phyloP scores from a whole-genome alignment of 495 filamentous ascomycete genomes.

The Neurospora sp. region DNA sequence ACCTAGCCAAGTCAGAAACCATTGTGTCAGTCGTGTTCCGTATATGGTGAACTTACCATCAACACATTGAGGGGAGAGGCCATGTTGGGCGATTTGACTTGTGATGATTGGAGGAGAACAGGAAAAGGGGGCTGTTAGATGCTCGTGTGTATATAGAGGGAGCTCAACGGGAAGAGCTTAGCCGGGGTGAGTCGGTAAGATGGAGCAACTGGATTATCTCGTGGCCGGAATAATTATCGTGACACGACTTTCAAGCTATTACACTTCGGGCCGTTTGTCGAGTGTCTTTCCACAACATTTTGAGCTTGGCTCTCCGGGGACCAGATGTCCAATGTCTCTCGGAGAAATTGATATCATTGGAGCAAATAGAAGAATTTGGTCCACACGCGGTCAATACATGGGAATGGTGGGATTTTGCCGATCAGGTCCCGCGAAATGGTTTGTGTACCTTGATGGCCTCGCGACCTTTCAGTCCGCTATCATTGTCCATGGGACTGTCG shows the following conservation, averaged over 20 bases:
- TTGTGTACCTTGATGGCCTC: background rate
- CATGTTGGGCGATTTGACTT: background rate
- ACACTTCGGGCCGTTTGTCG: background rate
- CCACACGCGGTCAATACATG: background rate
- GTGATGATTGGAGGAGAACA: background rate
- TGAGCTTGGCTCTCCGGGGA: background rate
- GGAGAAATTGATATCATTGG: background rate
- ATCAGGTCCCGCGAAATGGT: background rate
- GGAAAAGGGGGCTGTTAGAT: background rate
- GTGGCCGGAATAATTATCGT: background rate
- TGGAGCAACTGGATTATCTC: background rate
- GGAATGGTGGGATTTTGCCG: background rate
- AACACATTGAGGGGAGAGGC: constrained; percentile 54
- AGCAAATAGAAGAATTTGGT: background rate
- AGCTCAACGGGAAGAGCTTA: background rate
- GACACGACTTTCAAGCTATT: background rate
- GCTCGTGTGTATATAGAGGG: background rate
- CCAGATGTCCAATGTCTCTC: background rate
- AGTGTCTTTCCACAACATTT: background rate
- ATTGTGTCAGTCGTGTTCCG: constrained; percentile 7
- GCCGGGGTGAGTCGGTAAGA: background rate
- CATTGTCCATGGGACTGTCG: background rate
- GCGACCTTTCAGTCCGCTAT: background rate
- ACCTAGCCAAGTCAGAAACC: constrained; percentile 35
- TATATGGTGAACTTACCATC: constrained; percentile 50